Base-by-base conservation (phyloP, 1,284 basidiomycete genomes). In the Pseudozyma sp. region DNA sequence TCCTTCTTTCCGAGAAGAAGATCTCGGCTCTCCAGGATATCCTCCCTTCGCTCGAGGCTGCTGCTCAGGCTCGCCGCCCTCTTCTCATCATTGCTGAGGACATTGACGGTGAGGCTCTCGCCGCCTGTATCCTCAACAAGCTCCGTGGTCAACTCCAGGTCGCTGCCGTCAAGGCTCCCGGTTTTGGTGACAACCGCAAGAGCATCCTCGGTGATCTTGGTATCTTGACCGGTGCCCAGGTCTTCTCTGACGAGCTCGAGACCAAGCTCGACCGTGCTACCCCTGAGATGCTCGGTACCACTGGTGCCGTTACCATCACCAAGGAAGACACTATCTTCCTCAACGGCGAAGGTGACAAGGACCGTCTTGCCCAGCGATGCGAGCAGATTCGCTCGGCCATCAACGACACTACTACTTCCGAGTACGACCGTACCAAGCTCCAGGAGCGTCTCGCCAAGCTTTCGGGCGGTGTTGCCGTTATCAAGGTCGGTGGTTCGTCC, bases 181-280 rank as follows among this genome's bases (percentile, higher is more conserved):
- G 96, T 66, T 98, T 99, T 86, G 96, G 96, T 85, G 96, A 98
- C 88, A 98, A 98, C 91, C 92, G 96, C 87, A 99, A 97, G 89
- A 93, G 91, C 71, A 94, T 97, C 87, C 92, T 98, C 56, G 96
- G 96, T 67, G 96, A 98, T 85, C 89, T 98, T 69, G 95, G 93
- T 70, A 97, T 98, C 87, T 91, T 99, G 79, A 97, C 95, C 13
- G 96, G 96, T 64, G 94, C 95, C 76, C 95, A 93, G 69, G 95
- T 98, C 87, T 97, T 98, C 89, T 94, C 94, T 48, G 95, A 98
- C 85, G 96, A 99, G 86, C 90, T 99, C 77, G 96, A 97, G 87
- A 92, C 97, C 88, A 97, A 98, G 88, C 92, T 98, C 70, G 95
- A 98, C 86, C 91, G 91, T 75, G 93, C 92, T 34, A 95, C 93